A percentile compares a stretch with the other conserved stretches of the same genome.
phyloP scores from a whole-genome alignment of 2,329 filamentous ascomycete genomes.

The Blastomyces parvus region DNA sequence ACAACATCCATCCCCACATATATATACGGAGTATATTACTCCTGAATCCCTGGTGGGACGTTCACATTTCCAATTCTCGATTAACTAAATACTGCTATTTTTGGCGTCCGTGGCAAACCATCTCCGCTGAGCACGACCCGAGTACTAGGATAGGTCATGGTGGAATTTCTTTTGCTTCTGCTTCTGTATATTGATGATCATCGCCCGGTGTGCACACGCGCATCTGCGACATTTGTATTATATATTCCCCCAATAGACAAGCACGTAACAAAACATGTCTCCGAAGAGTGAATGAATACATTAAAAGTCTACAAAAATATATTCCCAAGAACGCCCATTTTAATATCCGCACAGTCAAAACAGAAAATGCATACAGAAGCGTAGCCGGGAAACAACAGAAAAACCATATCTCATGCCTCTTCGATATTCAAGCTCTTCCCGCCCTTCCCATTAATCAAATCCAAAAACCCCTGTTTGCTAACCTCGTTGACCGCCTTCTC shows the following conservation, averaged over 20 bases:
- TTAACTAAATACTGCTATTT: too few species aligned
- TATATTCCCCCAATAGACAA: slow-evolving; percentile 8
- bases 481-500: slow-evolving; percentile 90
- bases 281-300: background rate
- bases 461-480: slow-evolving; percentile 92
- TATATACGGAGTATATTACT: background rate
- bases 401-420: slow-evolving; percentile 29
- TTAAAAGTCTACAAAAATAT: background rate
- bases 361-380: background rate
- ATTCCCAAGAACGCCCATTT: slow-evolving; percentile 1
- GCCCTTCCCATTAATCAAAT: slow-evolving; percentile 62
- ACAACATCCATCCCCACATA: background rate
- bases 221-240: slow-evolving; percentile 8
- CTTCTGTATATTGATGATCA: background rate
- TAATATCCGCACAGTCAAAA: slow-evolving; percentile 3
- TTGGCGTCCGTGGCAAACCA: background rate
- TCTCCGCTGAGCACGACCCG: background rate
- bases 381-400: slow-evolving; percentile 21
- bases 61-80: background rate
- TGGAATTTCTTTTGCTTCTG: background rate
- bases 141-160: slow-evolving; percentile 1
- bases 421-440: slow-evolving; percentile 40
- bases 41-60: background rate
- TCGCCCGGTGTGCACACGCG: slow-evolving; percentile 1
- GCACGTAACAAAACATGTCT: background rate